Percentiles rank a stretch among this genome's conserved stretches.
These are phyloP conservation scores for apple (Malus domestica) DNA, from an alignment of 306 rosid species.

Conservation along the genomic window DNA sequence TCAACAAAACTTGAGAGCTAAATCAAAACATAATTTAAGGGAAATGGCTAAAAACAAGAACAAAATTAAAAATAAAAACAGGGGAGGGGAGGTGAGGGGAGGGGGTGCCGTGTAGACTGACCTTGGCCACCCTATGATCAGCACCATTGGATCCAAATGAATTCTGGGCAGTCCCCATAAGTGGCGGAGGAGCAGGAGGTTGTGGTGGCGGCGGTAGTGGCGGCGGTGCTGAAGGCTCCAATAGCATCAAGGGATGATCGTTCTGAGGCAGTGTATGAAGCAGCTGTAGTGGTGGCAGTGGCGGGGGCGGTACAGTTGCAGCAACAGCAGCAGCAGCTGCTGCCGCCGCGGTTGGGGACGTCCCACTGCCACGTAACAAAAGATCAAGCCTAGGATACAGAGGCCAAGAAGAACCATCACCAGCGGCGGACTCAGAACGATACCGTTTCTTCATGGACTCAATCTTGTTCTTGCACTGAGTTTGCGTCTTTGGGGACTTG, in stretches of 20 bases:
- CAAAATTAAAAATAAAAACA: no score
- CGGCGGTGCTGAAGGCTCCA: conserved; percentile 44
- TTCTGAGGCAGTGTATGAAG: neutral
- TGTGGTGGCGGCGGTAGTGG: conserved; percentile 5
- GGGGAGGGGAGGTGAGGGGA: neutral
- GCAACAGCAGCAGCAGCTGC: neutral
- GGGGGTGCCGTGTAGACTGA: conserved; percentile 9
- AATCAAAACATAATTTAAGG: neutral
- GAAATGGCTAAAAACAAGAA: neutral
- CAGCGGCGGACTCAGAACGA: conserved; percentile 66
- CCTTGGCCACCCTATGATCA: conserved; percentile 59
- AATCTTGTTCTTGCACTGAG: conserved; percentile 97
- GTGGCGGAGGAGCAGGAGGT: conserved; percentile 24
- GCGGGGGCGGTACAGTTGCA: neutral
- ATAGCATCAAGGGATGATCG: conserved; percentile 35
- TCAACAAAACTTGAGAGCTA: neutral
- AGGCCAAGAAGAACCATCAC: conserved; percentile 79
- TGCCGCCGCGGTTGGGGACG: neutral
- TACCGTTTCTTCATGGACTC: conserved; percentile 97
- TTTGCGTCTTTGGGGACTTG: conserved; percentile 74
- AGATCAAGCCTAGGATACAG: conserved; percentile 68
- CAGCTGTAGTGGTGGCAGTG: neutral
- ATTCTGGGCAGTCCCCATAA: conserved; percentile 35
- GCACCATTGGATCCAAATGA: conserved; percentile 75
- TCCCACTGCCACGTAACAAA: conserved; percentile 66